Evolutionary conservation across 2,329 filamentous ascomycete genomes (phyloP), one percentile per base, ranked within the genome.

Genomic region (Sporothrix brunneoviolacea): DNA sequence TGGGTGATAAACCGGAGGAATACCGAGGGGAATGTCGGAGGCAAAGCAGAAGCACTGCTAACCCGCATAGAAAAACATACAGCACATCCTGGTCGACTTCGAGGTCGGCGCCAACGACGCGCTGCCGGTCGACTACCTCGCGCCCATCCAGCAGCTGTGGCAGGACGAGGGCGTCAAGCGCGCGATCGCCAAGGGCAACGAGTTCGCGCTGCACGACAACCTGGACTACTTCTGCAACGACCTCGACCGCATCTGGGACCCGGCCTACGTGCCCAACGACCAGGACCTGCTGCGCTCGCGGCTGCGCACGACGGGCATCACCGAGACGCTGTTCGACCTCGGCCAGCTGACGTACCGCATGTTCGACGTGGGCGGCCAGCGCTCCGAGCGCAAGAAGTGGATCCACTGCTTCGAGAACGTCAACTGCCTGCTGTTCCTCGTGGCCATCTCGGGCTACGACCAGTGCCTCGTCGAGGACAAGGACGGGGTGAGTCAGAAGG

Each of bases 351-450:
- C 90, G 57, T 96, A 96, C 70, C 86, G 90, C 61, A 96, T 97
- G 90, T 95, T 95, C 68, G 90, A 95, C 62, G 90, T 95, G 41
- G 90, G 90, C 65, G 90, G 90, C 52, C 90, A 95, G 66, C 78
- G 90, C 60, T 95, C 90, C 24, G 90, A 95, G 69, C 85, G 90
- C 55, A 95, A 95, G 78, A 95, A 95, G 74, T 95, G 90, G 90
- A 95, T 95, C 56, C 90, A 95, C 67, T 93, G 90, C 64, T 95
- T 95, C 65, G 90, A 95, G 66, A 93, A 93, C 57, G 90, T 95
- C 55, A 90, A 93, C 63, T 91, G 88, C 59, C 76, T 97, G 48
- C 75, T 97, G 36, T 97, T 97, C 70, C 79, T 97, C 58, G 91
- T 95, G 47, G 91, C 91, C 42, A 91, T 97, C 60, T 95, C 90